Evolutionary conservation across 2,329 filamentous ascomycete species (phyloP).

Genomic region (Elsinoe batatas): DNA sequence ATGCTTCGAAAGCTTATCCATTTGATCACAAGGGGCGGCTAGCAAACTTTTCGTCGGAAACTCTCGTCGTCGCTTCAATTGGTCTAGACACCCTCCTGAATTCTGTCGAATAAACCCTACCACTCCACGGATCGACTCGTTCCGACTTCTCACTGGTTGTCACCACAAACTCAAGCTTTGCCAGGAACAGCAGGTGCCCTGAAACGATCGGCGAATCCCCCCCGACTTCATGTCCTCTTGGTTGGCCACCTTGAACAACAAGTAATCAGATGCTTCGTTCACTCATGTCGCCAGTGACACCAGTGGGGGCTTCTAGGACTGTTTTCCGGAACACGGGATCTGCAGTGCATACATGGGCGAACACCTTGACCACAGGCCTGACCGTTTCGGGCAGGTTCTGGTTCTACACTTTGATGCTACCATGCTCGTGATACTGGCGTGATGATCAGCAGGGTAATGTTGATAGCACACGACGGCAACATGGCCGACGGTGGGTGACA

Average conservation of each 20-base stretch:
- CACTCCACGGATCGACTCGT: conserved; percentile 11
- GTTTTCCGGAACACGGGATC: conserved; percentile 1
- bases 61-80: background rate
- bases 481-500: background rate
- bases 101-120: background rate
- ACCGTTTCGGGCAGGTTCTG: conserved; percentile 8
- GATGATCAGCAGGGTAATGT: conserved; percentile 2
- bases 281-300: background rate
- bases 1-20: conserved; percentile 11
- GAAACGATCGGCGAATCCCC: background rate
- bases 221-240: background rate
- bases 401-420: conserved; percentile 6
- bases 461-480: conserved; percentile 1
- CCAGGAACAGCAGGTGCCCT: conserved; percentile 12
- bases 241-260: background rate
- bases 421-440: conserved; percentile 10
- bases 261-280: background rate
- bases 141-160: conserved; percentile 8
- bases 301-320: background rate
- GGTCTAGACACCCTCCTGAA: background rate
- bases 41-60: background rate
- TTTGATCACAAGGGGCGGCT: conserved; percentile 13
- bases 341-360: background rate
- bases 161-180: conserved; percentile 9
- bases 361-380: conserved; percentile 8